Evolutionary conservation across 1,284 basidiomycete species (phyloP).

Genomic region (Pseudozyma tsukubaensis): DNA sequence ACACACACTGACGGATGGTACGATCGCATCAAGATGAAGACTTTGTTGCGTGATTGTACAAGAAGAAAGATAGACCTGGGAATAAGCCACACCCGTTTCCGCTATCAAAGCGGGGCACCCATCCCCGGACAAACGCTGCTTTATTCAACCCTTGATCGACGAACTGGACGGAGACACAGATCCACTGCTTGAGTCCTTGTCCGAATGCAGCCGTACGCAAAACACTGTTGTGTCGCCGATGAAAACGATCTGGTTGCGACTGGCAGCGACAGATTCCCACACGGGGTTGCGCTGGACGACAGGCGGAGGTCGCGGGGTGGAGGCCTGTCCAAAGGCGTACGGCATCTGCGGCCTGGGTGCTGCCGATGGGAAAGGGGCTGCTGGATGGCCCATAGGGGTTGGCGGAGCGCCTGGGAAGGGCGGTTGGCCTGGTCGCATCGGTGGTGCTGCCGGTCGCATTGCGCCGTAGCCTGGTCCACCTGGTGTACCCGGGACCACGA

Average conservation of each 20-base stretch:
- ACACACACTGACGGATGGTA: too few relatives aligned
- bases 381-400: conserved; percentile 30
- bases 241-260: conserved; percentile 65
- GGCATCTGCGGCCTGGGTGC: conserved; percentile 42
- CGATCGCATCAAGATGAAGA: not conserved
- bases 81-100: too few relatives aligned
- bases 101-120: not conserved
- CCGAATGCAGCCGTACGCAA: conserved; percentile 56
- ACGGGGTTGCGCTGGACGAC: conserved; percentile 61
- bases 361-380: conserved; percentile 29
- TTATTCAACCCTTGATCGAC: conserved; percentile 28
- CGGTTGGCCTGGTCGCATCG: conserved; percentile 34
- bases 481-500: conserved; percentile 36
- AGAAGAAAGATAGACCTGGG: not conserved
- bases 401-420: conserved; percentile 34
- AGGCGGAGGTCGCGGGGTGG: conserved; percentile 36
- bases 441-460: conserved; percentile 25
- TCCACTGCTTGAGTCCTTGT: conserved; percentile 33
- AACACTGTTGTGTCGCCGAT: conserved; percentile 64
- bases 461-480: conserved; percentile 21
- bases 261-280: conserved; percentile 62
- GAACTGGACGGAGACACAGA: conserved; percentile 40
- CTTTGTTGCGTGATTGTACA: conserved; percentile 17
- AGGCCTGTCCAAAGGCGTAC: conserved; percentile 47
- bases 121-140: too few relatives aligned